Evolutionary conservation across 768 basidiomycete species (phyloP), one percentile per base, ranked within the genome.

Genomic region (Boletus tomentosulus): DNA sequence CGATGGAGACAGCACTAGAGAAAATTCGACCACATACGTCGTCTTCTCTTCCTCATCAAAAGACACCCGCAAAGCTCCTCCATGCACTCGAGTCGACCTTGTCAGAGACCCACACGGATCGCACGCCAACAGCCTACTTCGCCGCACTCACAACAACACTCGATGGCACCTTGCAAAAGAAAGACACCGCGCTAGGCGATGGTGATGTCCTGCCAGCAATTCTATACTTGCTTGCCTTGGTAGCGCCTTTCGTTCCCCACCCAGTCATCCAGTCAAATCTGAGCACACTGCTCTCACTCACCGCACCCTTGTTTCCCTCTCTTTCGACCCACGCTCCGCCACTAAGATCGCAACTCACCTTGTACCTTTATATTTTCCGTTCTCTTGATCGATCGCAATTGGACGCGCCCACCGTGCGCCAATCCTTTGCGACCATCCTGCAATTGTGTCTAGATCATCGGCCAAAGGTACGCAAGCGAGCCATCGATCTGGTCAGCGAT

Each of bases 401-500:
- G 51, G 87, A 90, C 33, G 72, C 69, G 2, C 82, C 78, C 53
- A 79, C 77, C 46, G 77, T 90, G 46, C 85, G 89, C 37, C 90
- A 95, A 67, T 78, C 86, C 3, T 98, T 94, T 76, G 86, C 88
- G 42, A 86, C 89, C 35, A 76, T 97, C 50, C 74, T 98, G 39
- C 87, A 90, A 46, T 73, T 97, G 45, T 86, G 83, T 60, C 76
- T 92, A 42, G 97, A 99, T 72, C 80, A 86, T 4, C 76, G 97
- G 48, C 97, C 97, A 19, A 98, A 98, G 74, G 93, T 99, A 49
- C 84, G 97, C 52, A 94, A 82, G 70, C 84, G 87, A 65, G 94
- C 95, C 24, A 86, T 87, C 44, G 95, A 98, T 64, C 81, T 89
- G 19, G 80, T 99, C 31, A 81, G 79, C 62, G 87, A 90, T 60